These are phyloP conservation scores for Purshia tridentata DNA, from an alignment of 306 rosid genomes.

Conservation along the genomic window DNA sequence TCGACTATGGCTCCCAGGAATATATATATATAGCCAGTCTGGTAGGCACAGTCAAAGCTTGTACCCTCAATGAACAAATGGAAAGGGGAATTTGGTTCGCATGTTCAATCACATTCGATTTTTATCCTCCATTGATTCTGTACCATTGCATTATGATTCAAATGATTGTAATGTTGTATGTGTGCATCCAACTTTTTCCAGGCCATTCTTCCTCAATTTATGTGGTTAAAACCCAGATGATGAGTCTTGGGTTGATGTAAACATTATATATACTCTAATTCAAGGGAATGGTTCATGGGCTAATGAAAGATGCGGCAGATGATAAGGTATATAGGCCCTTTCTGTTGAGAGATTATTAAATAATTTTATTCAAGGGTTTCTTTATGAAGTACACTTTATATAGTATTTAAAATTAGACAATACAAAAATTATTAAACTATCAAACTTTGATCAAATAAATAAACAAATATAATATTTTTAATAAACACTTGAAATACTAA, in stretches of 20 bases:
- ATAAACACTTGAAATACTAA: too few species aligned
- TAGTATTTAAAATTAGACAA: too few species aligned
- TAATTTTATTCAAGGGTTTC: too few species aligned
- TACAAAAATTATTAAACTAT: too few species aligned
- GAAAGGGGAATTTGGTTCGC: constrained; percentile 10
- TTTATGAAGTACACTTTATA: too few species aligned
- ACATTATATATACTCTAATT: constrained; percentile 27
- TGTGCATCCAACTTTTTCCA: constrained; percentile 23
- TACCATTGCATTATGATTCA: constrained; percentile 21
- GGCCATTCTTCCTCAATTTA: constrained; percentile 38
- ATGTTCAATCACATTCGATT: neutral
- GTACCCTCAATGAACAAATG: neutral
- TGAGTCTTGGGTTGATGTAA: constrained; percentile 33
- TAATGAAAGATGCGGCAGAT: neutral
- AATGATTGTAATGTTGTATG: constrained; percentile 17
- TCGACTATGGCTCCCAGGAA: constrained; percentile 19
- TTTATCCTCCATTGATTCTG: constrained; percentile 10
- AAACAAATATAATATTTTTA: too few species aligned
- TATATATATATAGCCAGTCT: neutral
- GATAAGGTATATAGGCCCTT: too few species aligned
- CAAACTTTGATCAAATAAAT: too few species aligned
- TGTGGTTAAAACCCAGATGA: constrained; percentile 23
- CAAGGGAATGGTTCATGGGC: constrained; percentile 21
- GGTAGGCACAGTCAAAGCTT: constrained; percentile 11
- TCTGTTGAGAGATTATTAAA: too few species aligned